Base-by-base conservation (phyloP, 192 early-diverging fungal genomes). In the Haplosporangium gracile region DNA sequence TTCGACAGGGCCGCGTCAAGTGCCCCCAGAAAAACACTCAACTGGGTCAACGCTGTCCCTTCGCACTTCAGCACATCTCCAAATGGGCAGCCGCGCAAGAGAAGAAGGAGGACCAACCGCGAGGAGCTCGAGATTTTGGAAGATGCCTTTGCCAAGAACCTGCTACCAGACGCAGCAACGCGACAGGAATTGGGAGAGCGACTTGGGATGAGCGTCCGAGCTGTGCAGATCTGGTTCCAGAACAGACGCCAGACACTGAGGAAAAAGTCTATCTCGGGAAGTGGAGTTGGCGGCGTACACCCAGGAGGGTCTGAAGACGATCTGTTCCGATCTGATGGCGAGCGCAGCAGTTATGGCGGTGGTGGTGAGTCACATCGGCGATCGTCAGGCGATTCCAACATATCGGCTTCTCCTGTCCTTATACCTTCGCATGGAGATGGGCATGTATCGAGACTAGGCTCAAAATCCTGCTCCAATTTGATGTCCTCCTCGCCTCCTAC, bases 211-310 rank as follows among this genome's bases (percentile, higher is more conserved):
- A 94, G 92, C 11, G 91, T 93, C 8, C 92, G 95, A 63, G 92
- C 93, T 0, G 94, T 95, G 5, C 95, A 95, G 80, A 93, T 95
- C 39, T 95, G 94, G 96, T 96, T 96, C 88, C 95, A 96, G 79
- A 96, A 96, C 89, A 90, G 93, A 38, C 91, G 96, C 11, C 96
- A 97, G 85, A 92, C 91, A 24, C 86, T 93, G 29, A 88, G 92
- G 13, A 90, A 81, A 68, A 88, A 86, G 51, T 86, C 84, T 18
- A 38, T 85, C 22, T 80, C 74, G 26, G 57, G 40, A 74, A 42
- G 20, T 5, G 72, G 40, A 43, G 10, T 32, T 68, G 68, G 38
- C 34, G 75, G 76, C 43, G 45, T 24, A 24, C 77, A 74, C 5
- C 71, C 43, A 8, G n/a, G 24, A 18, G 75, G 75, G 22, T 81